Conservation (phyloP, 2,329 filamentous ascomycete species). For the Remersonia thermophila region DNA sequence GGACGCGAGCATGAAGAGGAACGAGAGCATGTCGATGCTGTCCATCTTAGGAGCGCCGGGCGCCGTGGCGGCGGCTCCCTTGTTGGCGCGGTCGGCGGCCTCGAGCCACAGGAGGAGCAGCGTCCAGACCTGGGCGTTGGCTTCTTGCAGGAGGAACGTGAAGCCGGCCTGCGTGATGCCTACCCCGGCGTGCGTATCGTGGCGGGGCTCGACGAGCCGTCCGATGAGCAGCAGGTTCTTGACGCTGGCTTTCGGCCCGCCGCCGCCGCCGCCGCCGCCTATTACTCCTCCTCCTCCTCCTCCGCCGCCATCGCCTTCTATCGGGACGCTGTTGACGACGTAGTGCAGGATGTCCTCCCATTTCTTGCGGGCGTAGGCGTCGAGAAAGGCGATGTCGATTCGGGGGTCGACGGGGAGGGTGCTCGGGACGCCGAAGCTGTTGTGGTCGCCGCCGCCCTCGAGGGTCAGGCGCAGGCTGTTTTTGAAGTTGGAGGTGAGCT, state of each 20-base stretch:
- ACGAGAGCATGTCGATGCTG: conserved; percentile 85
- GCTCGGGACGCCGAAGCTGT: conserved; percentile 84
- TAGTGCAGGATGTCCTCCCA: conserved; percentile 97
- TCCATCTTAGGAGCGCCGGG: conserved; percentile 31
- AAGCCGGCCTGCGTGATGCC: conserved; percentile 89
- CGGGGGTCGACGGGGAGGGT: conserved; percentile 47
- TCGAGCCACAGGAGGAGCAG: conserved; percentile 87
- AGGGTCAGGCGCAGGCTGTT: conserved; percentile 74
- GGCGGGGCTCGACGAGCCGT: conserved; percentile 56
- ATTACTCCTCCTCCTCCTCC: no score
- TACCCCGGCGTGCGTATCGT: conserved; percentile 31
- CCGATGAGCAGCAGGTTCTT: conserved; percentile 74
- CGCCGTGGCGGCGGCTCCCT: conserved; percentile 20
- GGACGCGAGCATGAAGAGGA: conserved; percentile 89
- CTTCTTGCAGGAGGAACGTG: conserved; percentile 85
- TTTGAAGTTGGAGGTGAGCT: conserved; percentile 71
- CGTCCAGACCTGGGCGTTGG: conserved; percentile 95
- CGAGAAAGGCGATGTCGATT: conserved; percentile 61
- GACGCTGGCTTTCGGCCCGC: conserved; percentile 60
- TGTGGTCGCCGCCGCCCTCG: conserved; percentile 72
- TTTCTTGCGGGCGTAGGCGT: conserved; percentile 72
- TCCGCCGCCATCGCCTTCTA: conserved; percentile 30
- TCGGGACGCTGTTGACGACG: conserved; percentile 65
- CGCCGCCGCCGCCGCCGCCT: conserved; percentile 30
- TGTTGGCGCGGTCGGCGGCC: conserved; percentile 52